Evolutionary conservation across 1,139 yeast genomes (phyloP), one percentile per base, ranked within the genome.

Genomic region (Kurtzmaniella quercitrusa): DNA sequence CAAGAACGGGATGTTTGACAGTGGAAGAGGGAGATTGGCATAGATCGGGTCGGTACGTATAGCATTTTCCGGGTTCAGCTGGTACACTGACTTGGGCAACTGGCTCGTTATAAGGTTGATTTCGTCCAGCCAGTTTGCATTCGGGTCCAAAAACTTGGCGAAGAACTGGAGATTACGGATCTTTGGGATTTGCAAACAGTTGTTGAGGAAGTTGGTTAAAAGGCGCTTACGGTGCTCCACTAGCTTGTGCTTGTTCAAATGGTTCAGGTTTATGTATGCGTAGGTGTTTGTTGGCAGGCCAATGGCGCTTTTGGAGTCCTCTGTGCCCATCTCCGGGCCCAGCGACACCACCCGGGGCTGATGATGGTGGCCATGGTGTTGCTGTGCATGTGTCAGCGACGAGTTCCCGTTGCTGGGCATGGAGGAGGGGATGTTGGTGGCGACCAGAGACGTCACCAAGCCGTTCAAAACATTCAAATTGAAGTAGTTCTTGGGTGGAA

Each of bases 401-500:
- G 24, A n/a, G 2, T 19, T 34, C 6, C 44, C 44, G 24, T 33
- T 38, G 33, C n/a, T n/a, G 43, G 31, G 39, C 5, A 51, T 37
- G 18, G 45, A 38, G 11, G 41, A 42, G 29, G 43, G 42, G 7
- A 36, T n/a, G 21, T 12, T 21, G 7, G 29, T 18, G 14, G 33
- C 33, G 4, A 2, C 60, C 59, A 15, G 38, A 19, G 25, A 19
- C 10, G 19, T 19, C 15, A 65, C 71, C 18, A 70, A 49, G 1
- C 69, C 72, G 47, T 68, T 70, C 42, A 72, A 57, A 39, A 66
- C 54, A 7, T 63, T 61, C 39, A 72, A 62, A 41, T 66, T 66
- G 39, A 69, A 57, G 51, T 71, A 73, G 48, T 93, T 96, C 63
- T 93, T 93, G 51, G 91, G 96, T 0, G 98, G 98, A 33, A 94